A percentile compares a stretch with the other conserved stretches of the same genome.
These are phyloP conservation scores for Tylopilus rubrobrunneus DNA, from an alignment of 768 basidiomycete genomes.

Conservation along the genomic window DNA sequence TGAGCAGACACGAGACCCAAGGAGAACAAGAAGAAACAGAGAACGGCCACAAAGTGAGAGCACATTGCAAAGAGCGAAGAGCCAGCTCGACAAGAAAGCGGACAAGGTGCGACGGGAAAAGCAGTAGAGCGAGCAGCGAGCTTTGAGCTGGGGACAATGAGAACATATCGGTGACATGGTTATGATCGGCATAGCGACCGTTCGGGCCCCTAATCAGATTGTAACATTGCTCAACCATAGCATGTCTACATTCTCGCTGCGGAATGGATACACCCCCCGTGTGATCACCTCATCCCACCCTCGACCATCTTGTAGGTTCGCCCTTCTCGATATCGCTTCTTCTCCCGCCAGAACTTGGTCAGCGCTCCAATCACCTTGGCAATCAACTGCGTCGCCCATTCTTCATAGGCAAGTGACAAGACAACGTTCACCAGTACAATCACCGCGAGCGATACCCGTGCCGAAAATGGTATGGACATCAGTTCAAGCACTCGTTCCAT, in stretches of 20 bases:
- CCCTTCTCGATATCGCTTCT: conserved; percentile 52
- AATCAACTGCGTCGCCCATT: conserved; percentile 60
- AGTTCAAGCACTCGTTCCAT: conserved; percentile 67
- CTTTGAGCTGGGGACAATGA: neutral
- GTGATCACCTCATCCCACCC: conserved; percentile 50
- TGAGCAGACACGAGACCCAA: conserved; percentile 25
- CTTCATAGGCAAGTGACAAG: conserved; percentile 72
- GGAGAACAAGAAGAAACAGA: conserved; percentile 27
- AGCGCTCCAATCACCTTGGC: conserved; percentile 51
- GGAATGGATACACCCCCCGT: neutral
- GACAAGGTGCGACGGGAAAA: neutral
- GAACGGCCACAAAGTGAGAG: conserved; percentile 12
- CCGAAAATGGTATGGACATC: conserved; percentile 67
- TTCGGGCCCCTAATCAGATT: neutral
- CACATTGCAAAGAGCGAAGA: conserved; percentile 34
- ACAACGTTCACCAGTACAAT: conserved; percentile 68
- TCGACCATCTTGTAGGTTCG: conserved; percentile 87
- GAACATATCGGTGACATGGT: neutral
- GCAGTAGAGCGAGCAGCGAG: neutral
- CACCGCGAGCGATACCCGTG: conserved; percentile 63
- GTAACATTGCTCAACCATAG: neutral
- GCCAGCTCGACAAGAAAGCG: conserved; percentile 31
- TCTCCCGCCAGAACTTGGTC: conserved; percentile 38
- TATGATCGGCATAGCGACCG: conserved; percentile 20
- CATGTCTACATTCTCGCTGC: neutral